phyloP scores from a whole-genome alignment of 2,329 filamentous ascomycete genomes.

The Fusarium longipes region DNA sequence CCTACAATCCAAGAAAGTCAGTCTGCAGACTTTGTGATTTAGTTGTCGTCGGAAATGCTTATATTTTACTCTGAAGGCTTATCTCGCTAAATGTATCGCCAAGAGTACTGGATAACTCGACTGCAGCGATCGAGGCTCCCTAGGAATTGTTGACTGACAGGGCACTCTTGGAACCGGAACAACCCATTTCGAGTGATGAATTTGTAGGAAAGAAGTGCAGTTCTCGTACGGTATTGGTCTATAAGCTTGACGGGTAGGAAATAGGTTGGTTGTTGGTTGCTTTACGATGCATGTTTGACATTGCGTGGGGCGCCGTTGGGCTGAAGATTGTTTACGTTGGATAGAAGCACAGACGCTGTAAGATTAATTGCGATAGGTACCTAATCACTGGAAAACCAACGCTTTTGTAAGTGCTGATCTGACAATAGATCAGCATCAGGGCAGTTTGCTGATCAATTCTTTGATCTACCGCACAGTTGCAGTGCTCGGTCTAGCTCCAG shows the following conservation, averaged over 20 bases:
- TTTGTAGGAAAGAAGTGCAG: neutral
- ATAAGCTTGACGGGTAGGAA: neutral
- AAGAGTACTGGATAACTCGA: constrained; percentile 22
- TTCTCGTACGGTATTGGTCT: neutral
- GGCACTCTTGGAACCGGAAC: constrained; percentile 26
- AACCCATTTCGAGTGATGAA: constrained; percentile 12
- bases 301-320: neutral
- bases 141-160: constrained; percentile 20
- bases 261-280: neutral
- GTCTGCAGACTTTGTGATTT: neutral
- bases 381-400: neutral
- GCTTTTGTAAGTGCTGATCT: constrained; percentile 4
- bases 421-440: neutral
- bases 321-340: neutral
- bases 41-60: neutral
- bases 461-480: constrained; percentile 17
- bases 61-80: constrained; percentile 18
- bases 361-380: neutral
- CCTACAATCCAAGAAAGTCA: neutral
- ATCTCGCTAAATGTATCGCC: constrained; percentile 20
- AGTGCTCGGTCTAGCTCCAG: constrained; percentile 21
- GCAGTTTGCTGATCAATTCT: neutral
- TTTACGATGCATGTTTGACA: neutral
- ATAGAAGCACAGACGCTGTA: neutral
- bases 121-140: constrained; percentile 25